Conservation (phyloP, 2,329 filamentous ascomycete species). For the Colletotrichum sp. region DNA sequence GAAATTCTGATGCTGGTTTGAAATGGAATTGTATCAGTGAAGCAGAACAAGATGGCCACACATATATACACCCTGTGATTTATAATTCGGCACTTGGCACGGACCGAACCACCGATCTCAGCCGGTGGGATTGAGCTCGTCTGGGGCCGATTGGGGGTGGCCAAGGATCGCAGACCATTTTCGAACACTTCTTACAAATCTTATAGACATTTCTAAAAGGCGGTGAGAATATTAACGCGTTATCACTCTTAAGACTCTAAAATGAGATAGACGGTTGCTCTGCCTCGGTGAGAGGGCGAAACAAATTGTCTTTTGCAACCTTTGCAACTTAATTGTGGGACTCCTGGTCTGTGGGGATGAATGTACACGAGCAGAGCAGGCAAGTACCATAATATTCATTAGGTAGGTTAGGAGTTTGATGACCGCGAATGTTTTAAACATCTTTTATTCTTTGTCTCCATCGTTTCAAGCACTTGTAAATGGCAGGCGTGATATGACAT, state of each 20-base stretch:
- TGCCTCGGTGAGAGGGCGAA: background rate
- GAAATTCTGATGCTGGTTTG: background rate
- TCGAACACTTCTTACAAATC: background rate
- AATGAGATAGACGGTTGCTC: background rate
- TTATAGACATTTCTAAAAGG: background rate
- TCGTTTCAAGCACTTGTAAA: background rate
- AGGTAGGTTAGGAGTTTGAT: background rate
- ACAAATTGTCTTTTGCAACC: background rate
- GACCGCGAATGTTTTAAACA: background rate
- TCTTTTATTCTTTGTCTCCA: background rate
- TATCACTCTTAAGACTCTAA: background rate
- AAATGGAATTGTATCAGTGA: background rate
- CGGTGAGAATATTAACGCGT: background rate
- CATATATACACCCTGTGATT: background rate
- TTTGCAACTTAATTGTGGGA: background rate
- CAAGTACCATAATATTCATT: background rate
- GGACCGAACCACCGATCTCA: background rate
- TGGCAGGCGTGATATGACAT: background rate
- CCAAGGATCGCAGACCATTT: background rate
- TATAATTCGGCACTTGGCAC: background rate
- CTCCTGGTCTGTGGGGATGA: background rate
- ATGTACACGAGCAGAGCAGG: background rate
- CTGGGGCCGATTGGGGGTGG: background rate
- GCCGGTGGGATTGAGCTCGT: background rate
- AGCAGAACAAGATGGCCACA: background rate